phyloP scores from a whole-genome alignment of 2,329 filamentous ascomycete species.

The Davidsoniella neocaledoniae region DNA sequence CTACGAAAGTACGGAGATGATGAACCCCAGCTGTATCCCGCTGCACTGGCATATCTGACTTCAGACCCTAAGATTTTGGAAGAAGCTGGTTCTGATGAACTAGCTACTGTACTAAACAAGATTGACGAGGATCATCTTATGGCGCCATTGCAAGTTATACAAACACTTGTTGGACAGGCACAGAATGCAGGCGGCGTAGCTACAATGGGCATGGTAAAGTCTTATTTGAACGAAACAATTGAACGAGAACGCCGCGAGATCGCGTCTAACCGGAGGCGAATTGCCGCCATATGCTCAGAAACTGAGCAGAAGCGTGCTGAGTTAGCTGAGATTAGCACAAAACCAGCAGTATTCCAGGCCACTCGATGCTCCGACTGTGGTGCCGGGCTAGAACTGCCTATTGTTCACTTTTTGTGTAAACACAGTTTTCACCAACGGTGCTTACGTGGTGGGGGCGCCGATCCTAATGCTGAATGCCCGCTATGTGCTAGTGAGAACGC shows the following conservation, averaged over 20 bases:
- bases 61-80: slow-evolving; percentile 66
- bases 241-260: slow-evolving; percentile 80
- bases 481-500: slow-evolving; percentile 71
- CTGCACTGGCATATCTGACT: slow-evolving; percentile 83
- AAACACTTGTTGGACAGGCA: slow-evolving; percentile 55
- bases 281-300: slow-evolving; percentile 67
- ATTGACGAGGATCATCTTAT: slow-evolving; percentile 86
- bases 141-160: slow-evolving; percentile 91
- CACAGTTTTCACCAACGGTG: slow-evolving; percentile 93
- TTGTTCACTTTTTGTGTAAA: slow-evolving; percentile 92
- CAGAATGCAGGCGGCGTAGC: slow-evolving; percentile 45
- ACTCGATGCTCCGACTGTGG: slow-evolving; percentile 76
- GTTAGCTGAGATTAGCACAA: slow-evolving; percentile 56
- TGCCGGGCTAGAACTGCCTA: slow-evolving; percentile 64
- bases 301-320: slow-evolving; percentile 66
- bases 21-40: slow-evolving; percentile 82
- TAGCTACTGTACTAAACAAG: slow-evolving; percentile 61
- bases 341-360: slow-evolving; percentile 79
- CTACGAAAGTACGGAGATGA: slow-evolving; percentile 80
- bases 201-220: slow-evolving; percentile 94
- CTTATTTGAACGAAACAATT: slow-evolving; percentile 78
- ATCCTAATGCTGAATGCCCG: slow-evolving; percentile 62
- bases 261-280: slow-evolving; percentile 58
- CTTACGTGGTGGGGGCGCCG: slow-evolving; percentile 33
- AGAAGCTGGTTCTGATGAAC: slow-evolving; percentile 69